Base-by-base conservation (phyloP, 768 basidiomycete genomes). In the Hydnum rufescens region DNA sequence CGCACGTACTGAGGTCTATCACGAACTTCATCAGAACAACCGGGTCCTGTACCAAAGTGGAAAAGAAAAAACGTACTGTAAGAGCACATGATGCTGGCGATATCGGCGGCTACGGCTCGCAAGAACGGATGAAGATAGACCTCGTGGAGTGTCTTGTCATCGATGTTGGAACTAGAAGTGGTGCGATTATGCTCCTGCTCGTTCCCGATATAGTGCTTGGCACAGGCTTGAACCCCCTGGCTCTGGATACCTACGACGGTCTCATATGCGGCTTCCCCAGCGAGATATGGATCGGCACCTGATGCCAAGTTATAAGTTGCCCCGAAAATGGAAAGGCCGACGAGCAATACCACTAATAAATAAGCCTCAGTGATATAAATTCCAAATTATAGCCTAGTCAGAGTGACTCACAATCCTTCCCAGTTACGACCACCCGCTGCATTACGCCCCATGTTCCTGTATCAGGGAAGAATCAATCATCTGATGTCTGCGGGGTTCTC, bases 381-480 rank as follows among this genome's bases (percentile, higher is more conserved):
- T n/a, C n/a, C n/a, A n/a, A n/a, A n/a, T 39, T 8, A 48, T 48
- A 48, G 13, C 18, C 8, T 23, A 31, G 31, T 8, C 30, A 22
- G 23, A 52, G 46, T 13, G 25, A 18, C 46, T 4, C 54, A 57
- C 22, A 53, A 53, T 18, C 86, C 87, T 70, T 93, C 90, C 84
- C 87, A 93, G 64, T 90, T 87, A 28, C 89, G 70, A n/a, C 89
- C 90, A 4, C 82, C 85, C 16, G 49, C 36, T 5, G 54, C 52
- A 43, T 46, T n/a, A n/a, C 83, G 75, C 1, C 80, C 82, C 69
- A 90, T 74, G 62, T 89, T 88, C 77, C 86, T 88, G 80, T 84
- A 47, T 25, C 8, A 25, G 8, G 23, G 25, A 47, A 47, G 23
- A 47, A 47, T 8, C 8, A 47, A 8, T 13, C 44, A 47, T 8